A percentile compares a stretch with the other conserved stretches of the same genome.
phyloP scores from a whole-genome alignment of 2,329 filamentous ascomycete genomes.

The Penicillium janthinellum region DNA sequence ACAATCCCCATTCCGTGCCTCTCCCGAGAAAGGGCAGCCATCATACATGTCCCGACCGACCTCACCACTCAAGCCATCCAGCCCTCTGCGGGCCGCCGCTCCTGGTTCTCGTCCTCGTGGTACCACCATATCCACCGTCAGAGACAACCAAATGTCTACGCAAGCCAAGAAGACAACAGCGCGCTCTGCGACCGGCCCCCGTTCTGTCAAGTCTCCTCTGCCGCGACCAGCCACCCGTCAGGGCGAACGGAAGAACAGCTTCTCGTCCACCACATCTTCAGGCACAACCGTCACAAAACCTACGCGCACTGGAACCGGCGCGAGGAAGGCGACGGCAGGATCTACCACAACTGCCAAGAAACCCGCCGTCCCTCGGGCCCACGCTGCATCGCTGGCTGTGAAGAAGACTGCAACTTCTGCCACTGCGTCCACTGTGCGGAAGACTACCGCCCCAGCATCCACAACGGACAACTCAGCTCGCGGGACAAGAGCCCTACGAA shows the following conservation, averaged over 20 bases:
- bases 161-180: constrained; percentile 36
- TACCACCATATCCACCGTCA: constrained; percentile 30
- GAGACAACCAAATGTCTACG: constrained; percentile 30
- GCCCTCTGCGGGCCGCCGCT: constrained; percentile 38
- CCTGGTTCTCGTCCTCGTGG: constrained; percentile 25
- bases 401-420: constrained; percentile 39
- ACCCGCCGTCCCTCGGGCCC: constrained; percentile 29
- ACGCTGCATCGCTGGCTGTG: constrained; percentile 37
- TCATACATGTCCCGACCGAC: constrained; percentile 60
- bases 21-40: constrained; percentile 49
- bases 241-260: constrained; percentile 41
- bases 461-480: constrained; percentile 34
- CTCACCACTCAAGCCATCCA: constrained; percentile 63
- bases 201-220: constrained; percentile 32
- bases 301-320: constrained; percentile 29
- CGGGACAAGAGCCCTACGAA: constrained; percentile 45
- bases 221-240: constrained; percentile 44
- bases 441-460: constrained; percentile 34
- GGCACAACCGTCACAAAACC: constrained; percentile 43
- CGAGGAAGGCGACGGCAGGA: constrained; percentile 34
- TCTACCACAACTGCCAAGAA: constrained; percentile 35
- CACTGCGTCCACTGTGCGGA: constrained; percentile 27
- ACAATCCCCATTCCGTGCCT: constrained; percentile 55
- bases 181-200: constrained; percentile 34
- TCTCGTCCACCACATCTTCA: constrained; percentile 41